Percentiles rank a stretch among this genome's conserved stretches.
These are phyloP conservation scores for Fusarium mexicanum DNA, from an alignment of 2,329 filamentous ascomycete genomes.

Conservation along the genomic window DNA sequence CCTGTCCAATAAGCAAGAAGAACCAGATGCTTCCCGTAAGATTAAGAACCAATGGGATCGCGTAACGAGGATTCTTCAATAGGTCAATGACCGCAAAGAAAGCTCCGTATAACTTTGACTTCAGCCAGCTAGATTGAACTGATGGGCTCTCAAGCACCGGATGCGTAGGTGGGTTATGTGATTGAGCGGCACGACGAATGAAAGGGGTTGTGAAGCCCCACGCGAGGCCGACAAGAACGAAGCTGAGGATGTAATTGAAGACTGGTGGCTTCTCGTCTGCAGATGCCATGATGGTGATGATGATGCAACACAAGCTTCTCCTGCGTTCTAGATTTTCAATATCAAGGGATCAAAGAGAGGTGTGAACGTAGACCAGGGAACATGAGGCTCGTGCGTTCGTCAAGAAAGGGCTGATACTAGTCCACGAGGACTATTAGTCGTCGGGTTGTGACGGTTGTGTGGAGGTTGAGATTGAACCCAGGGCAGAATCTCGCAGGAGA, in stretches of 20 bases:
- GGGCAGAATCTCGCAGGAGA: conserved; percentile 25
- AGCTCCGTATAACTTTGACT: conserved; percentile 68
- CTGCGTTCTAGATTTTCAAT: conserved; percentile 21
- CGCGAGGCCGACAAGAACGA: conserved; percentile 88
- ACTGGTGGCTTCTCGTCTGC: conserved; percentile 56
- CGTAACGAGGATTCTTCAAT: conserved; percentile 82
- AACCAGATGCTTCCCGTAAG: conserved; percentile 96
- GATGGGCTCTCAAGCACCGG: conserved; percentile 61
- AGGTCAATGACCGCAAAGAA: conserved; percentile 83
- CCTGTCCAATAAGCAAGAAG: conserved; percentile 91
- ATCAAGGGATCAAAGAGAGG: conserved; percentile 7
- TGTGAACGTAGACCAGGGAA: conserved; percentile 18
- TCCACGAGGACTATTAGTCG: conserved; percentile 27
- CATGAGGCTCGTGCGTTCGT: conserved; percentile 33
- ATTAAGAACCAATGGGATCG: conserved; percentile 85
- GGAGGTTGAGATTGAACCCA: conserved; percentile 25
- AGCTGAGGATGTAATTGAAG: conserved; percentile 87
- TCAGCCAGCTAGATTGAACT: conserved; percentile 68
- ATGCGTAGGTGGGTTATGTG: conserved; percentile 73
- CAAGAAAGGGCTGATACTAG: background rate
- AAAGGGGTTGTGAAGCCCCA: conserved; percentile 96
- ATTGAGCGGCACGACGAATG: conserved; percentile 84
- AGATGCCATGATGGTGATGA: conserved; percentile 20
- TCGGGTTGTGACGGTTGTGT: conserved; percentile 20
- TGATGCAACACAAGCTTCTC: conserved; percentile 9